Percentiles rank a stretch among this genome's conserved stretches.
phyloP scores from a whole-genome alignment of 441 rosid genomes.

The Viola pubescens region DNA sequence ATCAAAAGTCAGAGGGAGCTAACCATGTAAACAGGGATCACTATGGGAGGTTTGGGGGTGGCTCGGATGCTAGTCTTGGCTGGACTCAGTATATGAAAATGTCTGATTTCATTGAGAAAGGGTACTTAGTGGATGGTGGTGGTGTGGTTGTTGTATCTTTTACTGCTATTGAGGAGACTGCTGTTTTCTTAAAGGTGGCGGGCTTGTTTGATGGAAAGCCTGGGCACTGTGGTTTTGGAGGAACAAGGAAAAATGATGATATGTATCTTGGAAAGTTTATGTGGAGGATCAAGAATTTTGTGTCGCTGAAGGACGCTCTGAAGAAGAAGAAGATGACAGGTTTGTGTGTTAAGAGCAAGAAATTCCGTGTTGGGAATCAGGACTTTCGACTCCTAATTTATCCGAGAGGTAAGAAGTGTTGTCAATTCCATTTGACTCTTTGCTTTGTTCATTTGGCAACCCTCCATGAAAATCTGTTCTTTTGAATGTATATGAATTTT shows the following conservation, averaged over 20 bases:
- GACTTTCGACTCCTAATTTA: conserved; percentile 76
- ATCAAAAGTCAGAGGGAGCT: conserved; percentile 53
- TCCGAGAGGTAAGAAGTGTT: conserved; percentile 57
- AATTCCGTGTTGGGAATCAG: conserved; percentile 74
- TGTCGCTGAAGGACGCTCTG: conserved; percentile 60
- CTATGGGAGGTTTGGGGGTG: conserved; percentile 68
- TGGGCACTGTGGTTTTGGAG: conserved; percentile 37
- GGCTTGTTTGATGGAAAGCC: conserved; percentile 42
- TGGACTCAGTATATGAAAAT: conserved; percentile 85
- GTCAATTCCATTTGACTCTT: conserved; percentile 11
- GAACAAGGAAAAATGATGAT: conserved; percentile 50
- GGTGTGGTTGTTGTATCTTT: conserved; percentile 62
- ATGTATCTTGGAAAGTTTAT: conserved; percentile 51
- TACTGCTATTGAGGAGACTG: conserved; percentile 61
- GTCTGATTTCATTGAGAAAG: conserved; percentile 53
- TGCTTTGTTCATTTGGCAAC: not conserved
- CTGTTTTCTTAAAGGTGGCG: conserved; percentile 45
- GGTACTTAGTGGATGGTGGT: conserved; percentile 58
- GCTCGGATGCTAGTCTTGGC: conserved; percentile 67
- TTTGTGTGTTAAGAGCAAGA: conserved; percentile 68
- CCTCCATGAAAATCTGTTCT: not conserved
- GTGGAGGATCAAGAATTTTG: conserved; percentile 76
- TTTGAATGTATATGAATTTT: not conserved
- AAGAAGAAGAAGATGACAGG: conserved; percentile 84
- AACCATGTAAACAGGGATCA: conserved; percentile 73